Conservation (phyloP, 1,139 yeast genomes). For the Blastobotrys serpentis region DNA sequence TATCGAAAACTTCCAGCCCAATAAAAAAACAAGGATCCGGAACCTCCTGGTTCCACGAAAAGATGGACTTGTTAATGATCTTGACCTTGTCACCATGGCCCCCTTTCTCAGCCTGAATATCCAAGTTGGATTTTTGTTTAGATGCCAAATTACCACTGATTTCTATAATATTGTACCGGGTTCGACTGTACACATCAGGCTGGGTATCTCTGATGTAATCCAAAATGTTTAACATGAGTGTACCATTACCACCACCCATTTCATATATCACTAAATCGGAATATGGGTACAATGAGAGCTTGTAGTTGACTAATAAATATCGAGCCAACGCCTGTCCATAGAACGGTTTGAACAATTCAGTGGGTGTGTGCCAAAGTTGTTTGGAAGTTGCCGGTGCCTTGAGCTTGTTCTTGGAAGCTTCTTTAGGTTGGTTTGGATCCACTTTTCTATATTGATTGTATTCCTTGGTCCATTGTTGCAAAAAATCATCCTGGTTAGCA, state of each 20-base stretch:
- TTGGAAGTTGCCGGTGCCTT: slow-evolving; percentile 33
- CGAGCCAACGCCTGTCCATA: slow-evolving; percentile 85
- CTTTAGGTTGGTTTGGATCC: slow-evolving; percentile 38
- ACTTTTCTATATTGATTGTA: slow-evolving; percentile 49
- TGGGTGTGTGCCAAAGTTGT: slow-evolving; percentile 90
- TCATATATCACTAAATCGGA: slow-evolving; percentile 73
- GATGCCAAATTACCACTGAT: slow-evolving; percentile 67
- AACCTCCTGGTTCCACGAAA: slow-evolving; percentile 67
- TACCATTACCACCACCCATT: slow-evolving; percentile 91
- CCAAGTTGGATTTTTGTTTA: slow-evolving; percentile 48
- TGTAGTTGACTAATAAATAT: slow-evolving; percentile 67
- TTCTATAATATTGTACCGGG: slow-evolving; percentile 74
- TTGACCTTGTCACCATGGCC: slow-evolving; percentile 55
- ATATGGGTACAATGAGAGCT: slow-evolving; percentile 62
- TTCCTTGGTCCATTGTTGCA: slow-evolving; percentile 67
- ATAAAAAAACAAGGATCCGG: slow-evolving; percentile 74
- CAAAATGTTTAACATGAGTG: slow-evolving; percentile 75
- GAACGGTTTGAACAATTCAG: slow-evolving; percentile 74
- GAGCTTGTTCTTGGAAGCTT: slow-evolving; percentile 14
- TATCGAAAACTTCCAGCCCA: slow-evolving; percentile 83
- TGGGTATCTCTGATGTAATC: slow-evolving; percentile 61
- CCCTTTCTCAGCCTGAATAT: slow-evolving; percentile 37
- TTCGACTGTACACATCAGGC: slow-evolving; percentile 68
- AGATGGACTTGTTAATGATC: slow-evolving; percentile 69
- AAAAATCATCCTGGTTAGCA: slow-evolving; percentile 65